These are phyloP conservation scores for Ceratocystis smalleyi DNA, from an alignment of 2,329 filamentous ascomycete species.

Conservation along the genomic window DNA sequence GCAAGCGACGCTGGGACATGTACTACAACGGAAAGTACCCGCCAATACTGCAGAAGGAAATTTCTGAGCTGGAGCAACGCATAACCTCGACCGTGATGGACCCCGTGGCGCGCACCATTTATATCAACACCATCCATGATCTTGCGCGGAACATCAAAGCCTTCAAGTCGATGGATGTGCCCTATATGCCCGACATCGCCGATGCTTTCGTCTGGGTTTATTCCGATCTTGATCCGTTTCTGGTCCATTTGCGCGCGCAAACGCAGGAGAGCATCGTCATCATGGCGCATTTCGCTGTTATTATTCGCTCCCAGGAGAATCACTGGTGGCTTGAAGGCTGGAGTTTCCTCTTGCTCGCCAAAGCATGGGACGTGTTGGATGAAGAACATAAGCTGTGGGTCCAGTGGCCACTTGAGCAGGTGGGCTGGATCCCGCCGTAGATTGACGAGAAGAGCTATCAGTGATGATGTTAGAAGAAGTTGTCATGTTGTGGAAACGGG, in stretches of 20 bases:
- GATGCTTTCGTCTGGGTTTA: conserved; percentile 30
- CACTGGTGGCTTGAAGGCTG: conserved; percentile 27
- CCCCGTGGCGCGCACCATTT: conserved; percentile 6
- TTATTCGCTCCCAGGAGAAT: conserved; percentile 22
- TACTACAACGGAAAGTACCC: conserved; percentile 13
- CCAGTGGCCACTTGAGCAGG: conserved; percentile 20
- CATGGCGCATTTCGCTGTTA: conserved; percentile 25
- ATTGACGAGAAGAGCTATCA: not conserved
- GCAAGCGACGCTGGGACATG: conserved; percentile 19
- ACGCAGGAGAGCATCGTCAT: conserved; percentile 23
- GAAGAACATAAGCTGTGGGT: conserved; percentile 26
- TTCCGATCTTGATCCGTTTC: conserved; percentile 24
- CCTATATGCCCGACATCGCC: conserved; percentile 21
- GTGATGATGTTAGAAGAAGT: not conserved
- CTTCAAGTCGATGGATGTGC: conserved; percentile 6
- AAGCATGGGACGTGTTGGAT: conserved; percentile 24
- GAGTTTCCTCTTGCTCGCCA: conserved; percentile 23
- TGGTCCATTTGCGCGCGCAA: conserved; percentile 23
- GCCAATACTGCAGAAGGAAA: conserved; percentile 3
- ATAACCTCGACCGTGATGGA: conserved; percentile 10
- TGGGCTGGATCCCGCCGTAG: conserved; percentile 16
- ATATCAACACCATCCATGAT: conserved; percentile 5
- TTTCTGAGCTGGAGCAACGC: conserved; percentile 11
- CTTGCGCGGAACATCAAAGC: conserved; percentile 14
- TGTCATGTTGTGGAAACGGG: not conserved